Evolutionary conservation across 805 yeast genomes (phyloP).

Genomic region (Candida sanyiensis): DNA sequence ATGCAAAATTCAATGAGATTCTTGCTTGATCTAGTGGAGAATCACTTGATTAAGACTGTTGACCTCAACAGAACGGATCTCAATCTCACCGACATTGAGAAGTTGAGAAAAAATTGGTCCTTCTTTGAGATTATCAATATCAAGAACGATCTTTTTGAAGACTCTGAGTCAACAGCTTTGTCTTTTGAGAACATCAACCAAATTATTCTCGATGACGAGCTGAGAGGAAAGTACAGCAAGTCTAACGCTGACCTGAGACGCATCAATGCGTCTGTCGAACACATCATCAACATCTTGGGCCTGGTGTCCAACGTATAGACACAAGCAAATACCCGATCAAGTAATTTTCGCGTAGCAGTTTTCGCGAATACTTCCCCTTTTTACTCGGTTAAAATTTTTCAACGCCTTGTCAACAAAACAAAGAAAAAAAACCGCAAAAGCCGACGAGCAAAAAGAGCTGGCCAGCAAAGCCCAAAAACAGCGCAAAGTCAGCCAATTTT

Average conservation of each 20-base stretch:
- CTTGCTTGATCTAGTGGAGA: conserved; percentile 23
- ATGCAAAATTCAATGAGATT: conserved; percentile 33
- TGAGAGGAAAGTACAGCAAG: conserved; percentile 11
- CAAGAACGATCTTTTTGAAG: conserved; percentile 13
- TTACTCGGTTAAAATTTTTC: neutral
- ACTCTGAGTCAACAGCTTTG: conserved; percentile 8
- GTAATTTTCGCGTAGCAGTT: conserved; percentile 2
- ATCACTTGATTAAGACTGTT: conserved; percentile 14
- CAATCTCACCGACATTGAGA: conserved; percentile 27
- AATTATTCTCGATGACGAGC: conserved; percentile 20
- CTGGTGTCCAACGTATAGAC: conserved; percentile 4
- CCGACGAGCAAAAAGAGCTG: conserved; percentile 5
- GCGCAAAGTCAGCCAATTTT: conserved; percentile 3
- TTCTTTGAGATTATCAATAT: conserved; percentile 32
- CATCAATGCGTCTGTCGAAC: conserved; percentile 2
- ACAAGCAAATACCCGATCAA: neutral
- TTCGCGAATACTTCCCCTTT: neutral
- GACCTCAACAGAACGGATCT: conserved; percentile 25
- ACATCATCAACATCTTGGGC: conserved; percentile 6
- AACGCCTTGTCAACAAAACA: neutral
- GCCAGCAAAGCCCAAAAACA: neutral
- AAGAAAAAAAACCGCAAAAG: conserved; percentile 1
- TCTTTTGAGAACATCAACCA: conserved; percentile 12
- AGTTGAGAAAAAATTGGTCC: conserved; percentile 34
- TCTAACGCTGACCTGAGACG: conserved; percentile 12